These are phyloP conservation scores for Botryosphaeria dothidea DNA, from an alignment of 2,329 filamentous ascomycete genomes.

Conservation along the genomic window DNA sequence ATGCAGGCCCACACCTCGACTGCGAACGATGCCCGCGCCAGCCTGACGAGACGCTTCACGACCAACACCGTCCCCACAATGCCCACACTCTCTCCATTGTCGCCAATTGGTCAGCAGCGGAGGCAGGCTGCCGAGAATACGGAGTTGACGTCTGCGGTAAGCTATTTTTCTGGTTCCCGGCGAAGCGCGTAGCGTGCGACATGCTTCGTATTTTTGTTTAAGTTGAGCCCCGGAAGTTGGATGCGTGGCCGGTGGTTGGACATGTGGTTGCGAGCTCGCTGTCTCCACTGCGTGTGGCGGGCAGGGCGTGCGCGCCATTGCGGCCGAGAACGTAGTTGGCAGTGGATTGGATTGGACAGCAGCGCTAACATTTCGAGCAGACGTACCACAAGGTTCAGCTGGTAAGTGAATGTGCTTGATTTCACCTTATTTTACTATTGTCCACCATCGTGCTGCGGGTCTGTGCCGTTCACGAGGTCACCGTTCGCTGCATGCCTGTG, in stretches of 20 bases:
- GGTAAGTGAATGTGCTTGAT: conserved; percentile 54
- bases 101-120: conserved; percentile 57
- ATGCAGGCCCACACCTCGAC: conserved; percentile 57
- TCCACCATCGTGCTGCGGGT: background rate
- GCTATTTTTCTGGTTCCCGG: conserved; percentile 23
- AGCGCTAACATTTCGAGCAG: conserved; percentile 40
- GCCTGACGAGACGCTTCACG: conserved; percentile 88
- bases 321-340: conserved; percentile 25
- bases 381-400: conserved; percentile 73
- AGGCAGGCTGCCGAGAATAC: conserved; percentile 55
- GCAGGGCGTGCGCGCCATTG: background rate
- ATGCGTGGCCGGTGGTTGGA: background rate
- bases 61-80: conserved; percentile 80
- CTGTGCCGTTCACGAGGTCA: background rate
- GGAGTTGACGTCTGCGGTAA: conserved; percentile 57
- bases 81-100: conserved; percentile 70
- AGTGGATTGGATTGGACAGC: conserved; percentile 24
- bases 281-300: background rate
- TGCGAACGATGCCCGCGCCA: conserved; percentile 70
- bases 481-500: background rate
- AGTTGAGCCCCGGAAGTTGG: background rate
- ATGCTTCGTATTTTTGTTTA: background rate
- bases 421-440: background rate
- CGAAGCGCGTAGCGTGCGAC: background rate
- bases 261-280: background rate